Conservation (phyloP, 2,329 filamentous ascomycete genomes). For the Hortaea werneckii region DNA sequence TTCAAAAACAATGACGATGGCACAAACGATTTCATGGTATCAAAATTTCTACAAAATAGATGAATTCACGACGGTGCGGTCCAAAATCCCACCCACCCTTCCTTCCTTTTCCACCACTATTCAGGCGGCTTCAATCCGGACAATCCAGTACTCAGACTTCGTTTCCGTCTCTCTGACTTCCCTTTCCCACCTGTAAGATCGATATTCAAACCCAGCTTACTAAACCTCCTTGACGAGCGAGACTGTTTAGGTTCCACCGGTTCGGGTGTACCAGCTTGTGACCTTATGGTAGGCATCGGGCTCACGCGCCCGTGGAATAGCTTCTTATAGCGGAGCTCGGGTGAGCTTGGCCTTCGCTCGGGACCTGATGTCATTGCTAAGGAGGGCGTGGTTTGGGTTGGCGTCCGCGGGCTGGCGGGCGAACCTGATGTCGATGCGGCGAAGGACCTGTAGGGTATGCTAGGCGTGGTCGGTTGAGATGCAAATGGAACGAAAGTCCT, state of each 20-base stretch:
- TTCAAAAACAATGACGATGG: too few species aligned
- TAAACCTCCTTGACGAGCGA: not conserved
- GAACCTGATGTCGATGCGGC: slow-evolving; percentile 1
- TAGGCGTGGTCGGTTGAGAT: slow-evolving; percentile 22
- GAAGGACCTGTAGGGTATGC: slow-evolving; percentile 7
- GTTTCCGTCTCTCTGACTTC: slow-evolving; percentile 15
- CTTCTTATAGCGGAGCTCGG: slow-evolving; percentile 32
- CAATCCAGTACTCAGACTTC: slow-evolving; percentile 21
- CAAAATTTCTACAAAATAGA: too few species aligned
- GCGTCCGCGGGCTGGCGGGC: slow-evolving; percentile 1
- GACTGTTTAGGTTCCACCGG: not conserved
- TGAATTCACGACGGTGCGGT: too few species aligned
- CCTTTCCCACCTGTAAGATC: slow-evolving; percentile 16
- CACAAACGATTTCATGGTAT: too few species aligned
- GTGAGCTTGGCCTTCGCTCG: slow-evolving; percentile 21
- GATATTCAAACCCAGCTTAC: slow-evolving; percentile 8
- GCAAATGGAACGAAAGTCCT: slow-evolving; percentile 1
- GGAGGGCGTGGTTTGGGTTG: not conserved
- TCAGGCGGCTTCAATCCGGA: slow-evolving; percentile 16
- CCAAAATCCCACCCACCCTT: not conserved
- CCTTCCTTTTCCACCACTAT: slow-evolving; percentile 2
- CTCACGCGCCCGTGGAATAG: slow-evolving; percentile 26
- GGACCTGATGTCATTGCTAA: slow-evolving; percentile 1
- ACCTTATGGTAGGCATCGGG: slow-evolving; percentile 5
- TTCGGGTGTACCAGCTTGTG: slow-evolving; percentile 4